Evolutionary conservation across 805 yeast genomes (phyloP), one percentile per base, ranked within the genome.

Genomic region (Tetrapisispora taiwanensis): DNA sequence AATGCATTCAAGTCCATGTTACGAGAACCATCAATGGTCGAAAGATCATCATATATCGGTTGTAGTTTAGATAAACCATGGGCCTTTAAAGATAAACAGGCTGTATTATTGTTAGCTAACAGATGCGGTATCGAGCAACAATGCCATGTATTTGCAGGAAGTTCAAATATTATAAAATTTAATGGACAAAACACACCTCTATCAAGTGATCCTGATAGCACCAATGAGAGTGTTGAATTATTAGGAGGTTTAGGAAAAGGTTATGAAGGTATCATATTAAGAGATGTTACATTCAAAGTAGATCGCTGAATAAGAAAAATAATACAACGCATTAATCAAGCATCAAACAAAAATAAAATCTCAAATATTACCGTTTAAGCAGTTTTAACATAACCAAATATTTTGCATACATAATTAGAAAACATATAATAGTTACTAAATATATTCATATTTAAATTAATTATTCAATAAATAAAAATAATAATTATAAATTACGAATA

Each of bases 51-150:
- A 0, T 58, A 52, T 41, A 48, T 56, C 48, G 61, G 62, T 1
- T 50, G 52, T 13, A 45, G 45, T 17, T 36, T 22, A 46, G 42
- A 37, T 44, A 52, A 42, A 44, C 53, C 44, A 12, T 62, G 53
- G 71, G 48, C 44, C 22, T 58, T 60, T 33, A 46, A 53, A 12
- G 46, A 43, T 15, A 59, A 58, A 24, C 55, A 59, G 38, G 62
- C 68, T 0, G 58, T 68, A 1, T 55, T 81, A 12, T 73, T 81
- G 0, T 56, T 78, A 6, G 77, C 87, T 52, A 87, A 88, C 58
- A 68, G 97, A 49, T 66, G 76, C 9, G 97, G 97, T 0, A 66
- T 81, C n/a, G 96, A 88, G 57, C 79, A 70, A 39, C 75, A 72
- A 34, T 48, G 44, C 8, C 60, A 64, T 2, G 73, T 78, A 1